A percentile compares a stretch with the other conserved stretches of the same genome.
These are phyloP conservation scores for Mortierella hygrophila DNA, from an alignment of 192 early-diverging fungal genomes.

Conservation along the genomic window DNA sequence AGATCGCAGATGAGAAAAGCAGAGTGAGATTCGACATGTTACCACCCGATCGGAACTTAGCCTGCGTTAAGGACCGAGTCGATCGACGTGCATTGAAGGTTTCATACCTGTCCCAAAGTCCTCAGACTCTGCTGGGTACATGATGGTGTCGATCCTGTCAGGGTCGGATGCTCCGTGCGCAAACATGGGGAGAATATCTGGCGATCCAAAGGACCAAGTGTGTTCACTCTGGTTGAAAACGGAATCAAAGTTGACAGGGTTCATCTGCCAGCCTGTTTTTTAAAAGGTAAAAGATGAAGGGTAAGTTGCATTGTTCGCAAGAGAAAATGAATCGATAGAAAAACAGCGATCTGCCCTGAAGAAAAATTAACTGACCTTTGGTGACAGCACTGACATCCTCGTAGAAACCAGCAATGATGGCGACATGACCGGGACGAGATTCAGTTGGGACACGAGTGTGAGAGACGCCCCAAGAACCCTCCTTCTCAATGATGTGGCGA, in stretches of 20 bases:
- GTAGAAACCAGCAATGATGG: constrained; percentile 97
- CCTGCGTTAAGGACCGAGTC: background rate
- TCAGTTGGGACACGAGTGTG: constrained; percentile 97
- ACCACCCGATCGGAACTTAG: background rate
- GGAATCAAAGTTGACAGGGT: constrained; percentile 97
- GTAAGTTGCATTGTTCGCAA: background rate
- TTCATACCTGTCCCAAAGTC: constrained; percentile 83
- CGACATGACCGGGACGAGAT: constrained; percentile 96
- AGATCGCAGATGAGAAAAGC: background rate
- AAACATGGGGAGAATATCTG: constrained; percentile 98
- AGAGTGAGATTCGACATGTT: background rate
- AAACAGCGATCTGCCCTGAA: background rate
- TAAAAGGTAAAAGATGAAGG: background rate
- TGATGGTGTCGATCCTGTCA: constrained; percentile 85
- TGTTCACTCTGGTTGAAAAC: constrained; percentile 94
- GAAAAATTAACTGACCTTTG: constrained; percentile 67
- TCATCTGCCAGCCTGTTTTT: constrained; percentile 91
- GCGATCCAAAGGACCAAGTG: constrained; percentile 98
- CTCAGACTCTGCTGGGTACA: constrained; percentile 90
- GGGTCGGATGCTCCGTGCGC: constrained; percentile 89
- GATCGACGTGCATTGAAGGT: background rate
- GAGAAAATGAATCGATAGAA: background rate
- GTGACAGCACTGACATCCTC: constrained; percentile 99
- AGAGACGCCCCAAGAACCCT: constrained; percentile 85
- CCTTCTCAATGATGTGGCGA: constrained; percentile 66